Evolutionary conservation across 352 stramenopile species (phyloP).

Genomic region (Globisporangium okanoganense): DNA sequence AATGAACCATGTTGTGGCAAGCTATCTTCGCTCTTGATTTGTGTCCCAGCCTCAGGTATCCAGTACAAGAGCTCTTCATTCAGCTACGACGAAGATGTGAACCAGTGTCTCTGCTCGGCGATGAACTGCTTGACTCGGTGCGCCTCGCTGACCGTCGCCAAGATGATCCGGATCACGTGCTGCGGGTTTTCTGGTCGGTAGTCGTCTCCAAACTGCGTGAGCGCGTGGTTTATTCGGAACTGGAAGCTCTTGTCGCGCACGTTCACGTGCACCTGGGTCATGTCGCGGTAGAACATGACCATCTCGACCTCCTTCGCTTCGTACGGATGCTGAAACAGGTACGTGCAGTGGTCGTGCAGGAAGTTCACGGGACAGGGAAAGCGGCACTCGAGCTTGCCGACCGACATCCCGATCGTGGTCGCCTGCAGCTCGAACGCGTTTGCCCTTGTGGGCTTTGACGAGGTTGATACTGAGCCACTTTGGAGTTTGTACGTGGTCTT

Average conservation of each 20-base stretch:
- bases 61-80: not conserved
- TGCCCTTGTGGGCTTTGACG: not conserved
- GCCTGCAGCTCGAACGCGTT: slow-evolving; percentile 24
- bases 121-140: slow-evolving; percentile 44
- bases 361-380: slow-evolving; percentile 63
- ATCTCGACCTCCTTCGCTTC: slow-evolving; percentile 62
- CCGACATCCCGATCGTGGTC: slow-evolving; percentile 44
- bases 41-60: slow-evolving; percentile 5
- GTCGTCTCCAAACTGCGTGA: slow-evolving; percentile 63
- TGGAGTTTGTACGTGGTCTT: slow-evolving; percentile 41
- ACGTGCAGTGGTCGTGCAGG: slow-evolving; percentile 43
- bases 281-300: slow-evolving; percentile 77
- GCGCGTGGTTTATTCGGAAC: slow-evolving; percentile 36
- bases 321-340: slow-evolving; percentile 74
- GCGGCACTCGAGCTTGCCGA: slow-evolving; percentile 55
- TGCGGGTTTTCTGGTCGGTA: slow-evolving; percentile 57
- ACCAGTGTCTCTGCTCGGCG: slow-evolving; percentile 2
- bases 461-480: not conserved
- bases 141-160: slow-evolving; percentile 41
- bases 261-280: slow-evolving; percentile 43
- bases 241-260: slow-evolving; percentile 35
- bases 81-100: not conserved
- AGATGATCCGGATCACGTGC: slow-evolving; percentile 50
- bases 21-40: not conserved
- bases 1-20: slow-evolving; percentile 5